phyloP scores from a whole-genome alignment of 1,284 basidiomycete genomes.

The Cutaneotrichosporon cyanovorans region DNA sequence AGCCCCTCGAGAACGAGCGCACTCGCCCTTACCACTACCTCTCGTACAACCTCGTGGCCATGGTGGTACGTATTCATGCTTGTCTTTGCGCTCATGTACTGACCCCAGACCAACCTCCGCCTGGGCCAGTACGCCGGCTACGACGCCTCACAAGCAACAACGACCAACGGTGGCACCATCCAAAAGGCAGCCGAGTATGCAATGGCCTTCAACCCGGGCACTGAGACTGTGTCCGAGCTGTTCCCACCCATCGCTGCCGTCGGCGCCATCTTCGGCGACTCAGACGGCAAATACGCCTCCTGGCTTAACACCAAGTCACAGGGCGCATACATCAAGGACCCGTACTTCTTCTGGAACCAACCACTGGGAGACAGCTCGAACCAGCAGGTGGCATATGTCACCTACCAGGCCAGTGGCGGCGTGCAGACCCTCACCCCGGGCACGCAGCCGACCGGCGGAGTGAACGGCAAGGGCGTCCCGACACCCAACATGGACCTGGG shows the following conservation, averaged over 20 bases:
- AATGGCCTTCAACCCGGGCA: constrained; percentile 15
- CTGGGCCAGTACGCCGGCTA: constrained; percentile 15
- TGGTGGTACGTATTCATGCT: constrained; percentile 7
- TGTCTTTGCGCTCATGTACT: neutral
- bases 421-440: too few species aligned
- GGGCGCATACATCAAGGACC: constrained; percentile 20
- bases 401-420: too few species aligned
- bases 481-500: too few species aligned
- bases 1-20: constrained; percentile 28
- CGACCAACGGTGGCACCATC: constrained; percentile 22
- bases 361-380: constrained; percentile 13
- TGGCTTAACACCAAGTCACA: constrained; percentile 21
- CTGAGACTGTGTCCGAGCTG: constrained; percentile 13
- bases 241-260: constrained; percentile 23
- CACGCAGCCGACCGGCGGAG: too few species aligned
- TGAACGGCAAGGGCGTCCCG: too few species aligned
- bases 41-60: constrained; percentile 34
- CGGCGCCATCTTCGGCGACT: constrained; percentile 30
- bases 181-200: constrained; percentile 27
- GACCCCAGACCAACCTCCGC: constrained; percentile 1
- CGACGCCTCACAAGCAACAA: constrained; percentile 20
- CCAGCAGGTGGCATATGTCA: neutral
- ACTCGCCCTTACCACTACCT: constrained; percentile 40
- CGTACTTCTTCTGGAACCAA: constrained; percentile 21
- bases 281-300: constrained; percentile 22